These are phyloP conservation scores for Mycosphaerella sp. DNA, from an alignment of 2,329 filamentous ascomycete genomes.

Conservation along the genomic window DNA sequence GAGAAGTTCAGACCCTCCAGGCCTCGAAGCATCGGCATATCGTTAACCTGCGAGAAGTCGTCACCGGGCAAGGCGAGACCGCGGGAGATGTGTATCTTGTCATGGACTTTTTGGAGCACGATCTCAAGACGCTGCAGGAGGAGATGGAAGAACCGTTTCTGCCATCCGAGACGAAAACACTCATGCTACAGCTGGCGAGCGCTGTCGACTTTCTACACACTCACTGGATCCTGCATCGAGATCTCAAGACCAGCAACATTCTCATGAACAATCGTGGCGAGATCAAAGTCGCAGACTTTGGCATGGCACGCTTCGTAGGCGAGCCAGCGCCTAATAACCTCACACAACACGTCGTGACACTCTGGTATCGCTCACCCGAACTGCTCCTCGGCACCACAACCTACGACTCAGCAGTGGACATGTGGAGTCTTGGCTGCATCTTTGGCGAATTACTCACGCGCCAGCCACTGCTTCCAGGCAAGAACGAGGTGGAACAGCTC, in stretches of 20 bases:
- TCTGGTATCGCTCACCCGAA: constrained; percentile 95
- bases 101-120: constrained; percentile 96
- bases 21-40: constrained; percentile 77
- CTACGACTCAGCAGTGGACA: constrained; percentile 75
- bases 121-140: constrained; percentile 85
- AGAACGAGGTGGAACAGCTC: constrained; percentile 88
- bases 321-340: constrained; percentile 67
- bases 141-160: constrained; percentile 93
- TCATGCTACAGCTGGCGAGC: constrained; percentile 73
- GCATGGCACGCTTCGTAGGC: constrained; percentile 88
- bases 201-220: constrained; percentile 81
- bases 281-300: constrained; percentile 95
- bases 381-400: constrained; percentile 71
- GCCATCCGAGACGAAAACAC: constrained; percentile 84
- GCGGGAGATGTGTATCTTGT: constrained; percentile 73
- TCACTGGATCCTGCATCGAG: constrained; percentile 81
- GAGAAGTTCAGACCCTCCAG: constrained; percentile 87
- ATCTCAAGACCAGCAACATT: constrained; percentile 89
- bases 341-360: constrained; percentile 88
- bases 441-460: constrained; percentile 85
- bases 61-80: constrained; percentile 38
- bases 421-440: constrained; percentile 96
- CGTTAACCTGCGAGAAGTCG: constrained; percentile 74
- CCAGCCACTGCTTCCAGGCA: constrained; percentile 76
- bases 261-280: constrained; percentile 91